A percentile compares a stretch with the other conserved stretches of the same genome.
phyloP scores from a whole-genome alignment of 176 grass and related monocot species.

The Oryza coarctata region DNA sequence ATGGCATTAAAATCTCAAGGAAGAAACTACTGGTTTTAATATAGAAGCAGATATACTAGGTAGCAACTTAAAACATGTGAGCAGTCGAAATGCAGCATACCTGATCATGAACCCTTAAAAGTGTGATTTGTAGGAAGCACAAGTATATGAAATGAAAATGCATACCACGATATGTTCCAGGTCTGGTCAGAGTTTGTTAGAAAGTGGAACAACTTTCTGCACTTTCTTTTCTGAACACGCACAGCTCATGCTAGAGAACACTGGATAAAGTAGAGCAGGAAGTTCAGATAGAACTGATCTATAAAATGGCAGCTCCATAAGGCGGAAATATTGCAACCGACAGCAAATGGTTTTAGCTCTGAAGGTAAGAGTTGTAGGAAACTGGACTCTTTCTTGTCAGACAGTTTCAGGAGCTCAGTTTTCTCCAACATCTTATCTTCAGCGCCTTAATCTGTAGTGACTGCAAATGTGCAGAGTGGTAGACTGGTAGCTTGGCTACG shows the following conservation, averaged over 20 bases:
- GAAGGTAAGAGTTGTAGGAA: constrained; percentile 57
- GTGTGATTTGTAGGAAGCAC: neutral
- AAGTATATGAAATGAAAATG: constrained; percentile 14
- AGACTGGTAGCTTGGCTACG: neutral
- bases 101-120: neutral
- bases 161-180: neutral
- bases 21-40: neutral
- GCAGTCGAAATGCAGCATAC: neutral
- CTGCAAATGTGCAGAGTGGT: neutral
- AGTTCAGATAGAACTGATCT: neutral
- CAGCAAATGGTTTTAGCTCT: constrained; percentile 18
- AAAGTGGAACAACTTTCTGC: constrained; percentile 1
- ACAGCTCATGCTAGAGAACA: constrained; percentile 24
- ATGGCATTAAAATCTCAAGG: neutral
- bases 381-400: constrained; percentile 38
- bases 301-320: constrained; percentile 35
- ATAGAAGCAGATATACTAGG: neutral
- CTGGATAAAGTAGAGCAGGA: neutral
- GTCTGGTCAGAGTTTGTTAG: constrained; percentile 45
- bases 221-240: constrained; percentile 17
- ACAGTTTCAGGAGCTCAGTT: constrained; percentile 38
- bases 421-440: constrained; percentile 51
- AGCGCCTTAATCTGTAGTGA: constrained; percentile 11
- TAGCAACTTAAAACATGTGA: neutral
- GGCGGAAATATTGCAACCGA: neutral